Conservation (phyloP, 768 basidiomycete species). For the Tylopilus intermedius region DNA sequence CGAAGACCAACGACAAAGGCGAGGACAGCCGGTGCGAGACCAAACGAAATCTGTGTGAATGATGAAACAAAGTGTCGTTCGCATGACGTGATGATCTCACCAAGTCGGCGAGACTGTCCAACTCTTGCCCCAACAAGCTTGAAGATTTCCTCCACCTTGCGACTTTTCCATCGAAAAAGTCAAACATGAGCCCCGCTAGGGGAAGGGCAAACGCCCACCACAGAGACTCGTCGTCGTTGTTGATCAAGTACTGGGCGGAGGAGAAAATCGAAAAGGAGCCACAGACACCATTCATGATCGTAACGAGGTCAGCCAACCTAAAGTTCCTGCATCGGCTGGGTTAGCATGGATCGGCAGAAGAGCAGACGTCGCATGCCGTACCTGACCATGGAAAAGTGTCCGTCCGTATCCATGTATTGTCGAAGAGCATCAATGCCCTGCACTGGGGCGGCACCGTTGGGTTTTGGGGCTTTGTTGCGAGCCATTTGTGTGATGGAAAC, state of each 20-base stretch:
- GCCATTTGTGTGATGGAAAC: slow-evolving; percentile 16
- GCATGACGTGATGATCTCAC: slow-evolving; percentile 34
- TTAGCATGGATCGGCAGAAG: slow-evolving; percentile 16
- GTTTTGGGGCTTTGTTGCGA: slow-evolving; percentile 28
- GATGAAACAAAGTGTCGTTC: slow-evolving; percentile 1
- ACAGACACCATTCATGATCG: slow-evolving; percentile 98
- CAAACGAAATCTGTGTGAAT: slow-evolving; percentile 81
- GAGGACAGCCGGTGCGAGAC: slow-evolving; percentile 91
- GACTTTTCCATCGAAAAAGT: slow-evolving; percentile 96
- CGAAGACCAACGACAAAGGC: slow-evolving; percentile 88
- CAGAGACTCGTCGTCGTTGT: slow-evolving; percentile 72
- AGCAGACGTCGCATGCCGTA: slow-evolving; percentile 29
- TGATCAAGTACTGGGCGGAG: slow-evolving; percentile 81
- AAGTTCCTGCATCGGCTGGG: slow-evolving; percentile 66
- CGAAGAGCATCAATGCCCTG: slow-evolving; percentile 46
- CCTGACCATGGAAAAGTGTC: slow-evolving; percentile 98
- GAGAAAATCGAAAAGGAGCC: slow-evolving; percentile 94
- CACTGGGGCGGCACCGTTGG: slow-evolving; percentile 14
- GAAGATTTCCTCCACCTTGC: slow-evolving; percentile 95
- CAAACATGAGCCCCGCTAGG: slow-evolving; percentile 92
- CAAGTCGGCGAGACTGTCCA: slow-evolving; percentile 95
- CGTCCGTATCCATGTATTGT: slow-evolving; percentile 83
- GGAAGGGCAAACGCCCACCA: slow-evolving; percentile 87
- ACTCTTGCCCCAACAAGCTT: slow-evolving; percentile 94
- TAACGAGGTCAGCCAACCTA: slow-evolving; percentile 94